Conservation (phyloP, 768 basidiomycete genomes). For the Paxillus ammoniavirescens region DNA sequence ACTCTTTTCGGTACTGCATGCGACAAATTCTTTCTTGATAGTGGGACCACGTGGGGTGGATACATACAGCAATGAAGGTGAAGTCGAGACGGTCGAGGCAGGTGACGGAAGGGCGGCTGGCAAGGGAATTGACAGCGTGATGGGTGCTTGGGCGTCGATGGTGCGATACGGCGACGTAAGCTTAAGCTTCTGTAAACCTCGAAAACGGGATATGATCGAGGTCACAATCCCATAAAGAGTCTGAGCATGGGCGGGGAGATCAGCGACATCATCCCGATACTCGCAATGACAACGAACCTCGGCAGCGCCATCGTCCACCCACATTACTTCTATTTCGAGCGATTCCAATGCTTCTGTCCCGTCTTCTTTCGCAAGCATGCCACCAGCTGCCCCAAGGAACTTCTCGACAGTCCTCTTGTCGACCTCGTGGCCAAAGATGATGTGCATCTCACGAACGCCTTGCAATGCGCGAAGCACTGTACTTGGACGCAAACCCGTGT, state of each 20-base stretch:
- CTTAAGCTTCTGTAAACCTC: constrained; percentile 27
- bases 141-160: constrained; percentile 13
- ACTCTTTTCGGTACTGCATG: constrained; percentile 20
- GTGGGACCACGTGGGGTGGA: neutral
- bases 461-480: constrained; percentile 23
- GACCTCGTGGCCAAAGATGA: constrained; percentile 30
- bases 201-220: constrained; percentile 31
- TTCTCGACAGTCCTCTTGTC: constrained; percentile 33
- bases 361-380: constrained; percentile 15
- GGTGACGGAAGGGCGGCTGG: constrained; percentile 9
- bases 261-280: neutral
- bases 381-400: constrained; percentile 26
- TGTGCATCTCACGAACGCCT: constrained; percentile 29
- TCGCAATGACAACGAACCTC: constrained; percentile 16
- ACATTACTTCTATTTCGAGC: constrained; percentile 28
- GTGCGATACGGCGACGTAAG: constrained; percentile 32
- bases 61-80: neutral
- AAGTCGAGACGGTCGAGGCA: neutral
- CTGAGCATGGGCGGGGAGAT: constrained; percentile 3
- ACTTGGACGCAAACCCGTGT: constrained; percentile 28
- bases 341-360: constrained; percentile 13
- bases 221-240: constrained; percentile 29
- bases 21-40: constrained; percentile 27
- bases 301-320: constrained; percentile 27
- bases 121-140: neutral